Conservation (phyloP, 257 asterid genomes). For the Craterostigma plantagineum region DNA sequence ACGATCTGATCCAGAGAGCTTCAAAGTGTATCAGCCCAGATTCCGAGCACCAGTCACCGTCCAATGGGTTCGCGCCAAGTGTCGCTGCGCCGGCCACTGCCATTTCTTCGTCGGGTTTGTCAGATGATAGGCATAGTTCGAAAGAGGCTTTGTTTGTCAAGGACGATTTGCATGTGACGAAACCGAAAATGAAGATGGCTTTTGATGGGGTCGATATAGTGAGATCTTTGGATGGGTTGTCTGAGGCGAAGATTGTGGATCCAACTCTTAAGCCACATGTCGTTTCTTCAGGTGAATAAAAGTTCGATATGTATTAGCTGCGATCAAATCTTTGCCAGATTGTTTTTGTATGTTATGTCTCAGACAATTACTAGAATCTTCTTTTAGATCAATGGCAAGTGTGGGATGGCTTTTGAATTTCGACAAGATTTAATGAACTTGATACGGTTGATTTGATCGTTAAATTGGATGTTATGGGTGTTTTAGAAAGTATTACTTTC, state of each 20-base stretch:
- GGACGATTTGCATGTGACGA: constrained; percentile 59
- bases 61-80: constrained; percentile 13
- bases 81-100: constrained; percentile 13
- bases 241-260: constrained; percentile 42
- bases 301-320: constrained; percentile 2
- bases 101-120: constrained; percentile 17
- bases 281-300: constrained; percentile 24
- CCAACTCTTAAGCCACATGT: constrained; percentile 39
- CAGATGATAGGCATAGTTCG: constrained; percentile 20
- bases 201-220: constrained; percentile 22
- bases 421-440: too few species aligned
- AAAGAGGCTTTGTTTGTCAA: constrained; percentile 27
- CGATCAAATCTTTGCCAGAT: not conserved
- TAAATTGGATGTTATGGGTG: too few species aligned
- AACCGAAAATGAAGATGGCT: constrained; percentile 29
- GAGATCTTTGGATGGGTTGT: too few species aligned
- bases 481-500: too few species aligned
- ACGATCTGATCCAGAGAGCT: constrained; percentile 82
- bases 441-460: too few species aligned
- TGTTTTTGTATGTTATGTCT: not conserved
- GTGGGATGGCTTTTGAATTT: not conserved
- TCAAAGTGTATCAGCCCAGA: constrained; percentile 39
- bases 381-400: not conserved
- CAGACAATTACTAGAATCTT: not conserved
- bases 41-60: constrained; percentile 16